Conservation (phyloP, 2,329 filamentous ascomycete genomes). For the Fusarium anguioides region DNA sequence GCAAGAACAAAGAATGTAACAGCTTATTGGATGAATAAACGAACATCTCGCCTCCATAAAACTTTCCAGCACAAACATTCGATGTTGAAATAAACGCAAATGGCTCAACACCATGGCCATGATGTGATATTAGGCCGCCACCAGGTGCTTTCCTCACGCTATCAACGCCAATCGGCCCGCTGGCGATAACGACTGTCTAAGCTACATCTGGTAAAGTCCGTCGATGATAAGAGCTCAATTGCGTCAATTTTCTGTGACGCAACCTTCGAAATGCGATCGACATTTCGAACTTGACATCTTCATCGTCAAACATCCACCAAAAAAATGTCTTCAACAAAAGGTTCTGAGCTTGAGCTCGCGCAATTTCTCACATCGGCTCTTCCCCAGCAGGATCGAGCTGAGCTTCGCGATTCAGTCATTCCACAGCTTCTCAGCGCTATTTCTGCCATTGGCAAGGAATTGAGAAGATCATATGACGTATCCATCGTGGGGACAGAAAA, state of each 20-base stretch:
- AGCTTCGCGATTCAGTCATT: constrained; percentile 58
- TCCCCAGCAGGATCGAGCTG: constrained; percentile 37
- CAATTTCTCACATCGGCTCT: constrained; percentile 37
- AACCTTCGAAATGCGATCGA: not conserved
- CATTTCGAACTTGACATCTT: not conserved
- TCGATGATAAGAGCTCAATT: constrained; percentile 1
- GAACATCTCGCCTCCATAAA: accelerated
- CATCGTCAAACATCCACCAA: not conserved
- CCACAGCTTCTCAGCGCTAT: constrained; percentile 61
- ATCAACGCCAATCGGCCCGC: constrained; percentile 23
- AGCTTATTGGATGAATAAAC: accelerated
- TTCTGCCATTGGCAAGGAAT: constrained; percentile 56
- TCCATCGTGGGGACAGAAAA: constrained; percentile 63
- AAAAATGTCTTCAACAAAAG: constrained; percentile 25
- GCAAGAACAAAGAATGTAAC: not conserved
- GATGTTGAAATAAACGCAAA: not conserved
- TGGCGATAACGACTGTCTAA: not conserved
- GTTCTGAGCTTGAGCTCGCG: constrained; percentile 1
- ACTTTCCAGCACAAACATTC: too few relatives aligned
- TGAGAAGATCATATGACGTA: constrained; percentile 59
- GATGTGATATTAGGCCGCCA: constrained; percentile 11
- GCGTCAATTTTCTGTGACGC: constrained; percentile 36
- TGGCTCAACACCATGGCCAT: not conserved
- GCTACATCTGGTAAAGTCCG: not conserved
- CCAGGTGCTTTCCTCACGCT: not conserved